A percentile compares a stretch with the other conserved stretches of the same genome.
Evolutionary conservation across 176 grass and related monocot species (phyloP).

Genomic region (Lolium perenne): DNA sequence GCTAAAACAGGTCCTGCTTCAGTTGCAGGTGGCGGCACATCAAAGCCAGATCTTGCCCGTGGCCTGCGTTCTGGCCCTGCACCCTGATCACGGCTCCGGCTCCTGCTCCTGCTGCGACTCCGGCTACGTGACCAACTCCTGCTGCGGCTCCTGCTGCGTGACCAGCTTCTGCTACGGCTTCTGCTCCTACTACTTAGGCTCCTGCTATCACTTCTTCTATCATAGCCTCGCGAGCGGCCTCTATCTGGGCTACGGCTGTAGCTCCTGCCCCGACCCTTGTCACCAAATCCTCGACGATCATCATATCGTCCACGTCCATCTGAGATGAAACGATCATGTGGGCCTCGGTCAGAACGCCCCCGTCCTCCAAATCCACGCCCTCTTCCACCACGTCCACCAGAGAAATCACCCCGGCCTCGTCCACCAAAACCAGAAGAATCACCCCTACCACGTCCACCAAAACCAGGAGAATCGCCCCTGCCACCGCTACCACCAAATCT

Average conservation of each 20-base stretch:
- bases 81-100: slow-evolving; percentile 60
- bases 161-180: slow-evolving; percentile 66
- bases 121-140: slow-evolving; percentile 57
- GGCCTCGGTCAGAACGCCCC: slow-evolving; percentile 65
- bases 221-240: slow-evolving; percentile 62
- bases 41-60: slow-evolving; percentile 66
- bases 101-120: slow-evolving; percentile 60
- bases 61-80: slow-evolving; percentile 45
- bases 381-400: slow-evolving; percentile 64
- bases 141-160: slow-evolving; percentile 68
- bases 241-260: slow-evolving; percentile 79
- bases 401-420: slow-evolving; percentile 65
- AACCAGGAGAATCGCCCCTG: slow-evolving; percentile 62
- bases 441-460: slow-evolving; percentile 63
- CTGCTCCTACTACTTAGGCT: slow-evolving; percentile 62
- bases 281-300: slow-evolving; percentile 60
- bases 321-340: slow-evolving; percentile 67
- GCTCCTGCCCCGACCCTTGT: slow-evolving; percentile 63
- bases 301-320: slow-evolving; percentile 78
- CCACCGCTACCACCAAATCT: slow-evolving; percentile 67
- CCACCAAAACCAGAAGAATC: slow-evolving; percentile 65
- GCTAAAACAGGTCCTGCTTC: slow-evolving; percentile 44
- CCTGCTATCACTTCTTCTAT: slow-evolving; percentile 61
- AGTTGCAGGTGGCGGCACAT: slow-evolving; percentile 53
- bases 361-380: slow-evolving; percentile 73